Conservation (phyloP, 768 basidiomycete species). For the Mycena chlorophos region DNA sequence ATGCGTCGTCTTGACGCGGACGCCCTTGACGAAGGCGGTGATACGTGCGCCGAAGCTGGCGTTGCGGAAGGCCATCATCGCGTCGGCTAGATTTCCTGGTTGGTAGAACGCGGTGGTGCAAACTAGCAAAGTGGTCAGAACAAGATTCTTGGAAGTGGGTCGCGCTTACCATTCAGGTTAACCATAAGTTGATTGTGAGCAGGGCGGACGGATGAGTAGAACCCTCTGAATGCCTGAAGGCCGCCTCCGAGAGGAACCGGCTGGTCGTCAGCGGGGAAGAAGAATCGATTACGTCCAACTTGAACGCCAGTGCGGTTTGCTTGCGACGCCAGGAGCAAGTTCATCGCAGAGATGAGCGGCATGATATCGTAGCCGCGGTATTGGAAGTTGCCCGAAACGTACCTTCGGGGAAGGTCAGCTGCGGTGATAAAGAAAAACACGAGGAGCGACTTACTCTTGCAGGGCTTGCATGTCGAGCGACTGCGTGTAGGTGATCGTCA, state of each 20-base stretch:
- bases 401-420: constrained; percentile 41
- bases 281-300: constrained; percentile 67
- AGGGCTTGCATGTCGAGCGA: constrained; percentile 55
- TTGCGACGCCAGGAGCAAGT: constrained; percentile 60
- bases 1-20: constrained; percentile 67
- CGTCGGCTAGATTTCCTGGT: constrained; percentile 63
- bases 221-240: constrained; percentile 58
- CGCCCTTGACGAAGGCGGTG: constrained; percentile 62
- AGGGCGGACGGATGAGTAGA: constrained; percentile 61
- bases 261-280: constrained; percentile 52
- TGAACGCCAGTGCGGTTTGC: constrained; percentile 54
- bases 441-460: constrained; percentile 33
- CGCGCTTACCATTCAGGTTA: constrained; percentile 59
- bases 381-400: constrained; percentile 54
- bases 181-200: constrained; percentile 59
- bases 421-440: constrained; percentile 34
- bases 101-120: constrained; percentile 64
- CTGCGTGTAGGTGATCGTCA: constrained; percentile 43
- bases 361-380: constrained; percentile 57
- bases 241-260: constrained; percentile 55
- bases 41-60: constrained; percentile 61
- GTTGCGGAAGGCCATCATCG: constrained; percentile 53
- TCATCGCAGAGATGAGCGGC: constrained; percentile 63
- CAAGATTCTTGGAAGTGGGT: constrained; percentile 45
- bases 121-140: constrained; percentile 30